phyloP scores from a whole-genome alignment of 208 protist genomes.

The Herpetomonas samuelpessoai region DNA sequence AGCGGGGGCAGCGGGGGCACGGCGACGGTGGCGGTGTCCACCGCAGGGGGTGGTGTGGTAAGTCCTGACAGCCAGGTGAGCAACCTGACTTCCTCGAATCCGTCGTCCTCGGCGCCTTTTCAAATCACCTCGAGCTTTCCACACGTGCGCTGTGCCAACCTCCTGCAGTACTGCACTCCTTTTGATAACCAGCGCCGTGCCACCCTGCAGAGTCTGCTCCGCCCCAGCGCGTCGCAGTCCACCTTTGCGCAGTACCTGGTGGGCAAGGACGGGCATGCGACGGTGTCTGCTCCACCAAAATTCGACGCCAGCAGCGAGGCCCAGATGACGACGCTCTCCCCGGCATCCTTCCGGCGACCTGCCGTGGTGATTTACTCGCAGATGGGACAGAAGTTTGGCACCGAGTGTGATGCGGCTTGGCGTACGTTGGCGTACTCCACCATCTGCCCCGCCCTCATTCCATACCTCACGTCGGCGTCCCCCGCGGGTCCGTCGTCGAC shows the following conservation, averaged over 20 bases:
- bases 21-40: not conserved
- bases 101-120: slow-evolving; percentile 15
- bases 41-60: not conserved
- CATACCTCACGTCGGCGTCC: slow-evolving; percentile 31
- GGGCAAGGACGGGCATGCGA: slow-evolving; percentile 3
- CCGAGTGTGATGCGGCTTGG: slow-evolving; percentile 70
- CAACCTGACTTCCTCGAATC: slow-evolving; percentile 2
- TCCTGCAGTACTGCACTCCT: slow-evolving; percentile 48
- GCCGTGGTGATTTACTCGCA: slow-evolving; percentile 83
- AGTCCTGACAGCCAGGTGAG: not conserved
- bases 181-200: slow-evolving; percentile 4
- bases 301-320: slow-evolving; percentile 42
- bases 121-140: slow-evolving; percentile 53
- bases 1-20: not conserved
- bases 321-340: slow-evolving; percentile 52
- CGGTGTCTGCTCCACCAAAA: slow-evolving; percentile 1
- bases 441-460: slow-evolving; percentile 53
- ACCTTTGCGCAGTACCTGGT: slow-evolving; percentile 19
- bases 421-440: slow-evolving; percentile 64
- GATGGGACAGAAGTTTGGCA: slow-evolving; percentile 78
- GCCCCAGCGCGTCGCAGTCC: slow-evolving; percentile 17
- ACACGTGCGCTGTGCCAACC: slow-evolving; percentile 38
- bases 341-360: slow-evolving; percentile 58
- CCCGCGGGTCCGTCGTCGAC: not conserved
- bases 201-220: slow-evolving; percentile 13